Conservation (phyloP, 257 asterid species). For the Solanum corneliomulleri region DNA sequence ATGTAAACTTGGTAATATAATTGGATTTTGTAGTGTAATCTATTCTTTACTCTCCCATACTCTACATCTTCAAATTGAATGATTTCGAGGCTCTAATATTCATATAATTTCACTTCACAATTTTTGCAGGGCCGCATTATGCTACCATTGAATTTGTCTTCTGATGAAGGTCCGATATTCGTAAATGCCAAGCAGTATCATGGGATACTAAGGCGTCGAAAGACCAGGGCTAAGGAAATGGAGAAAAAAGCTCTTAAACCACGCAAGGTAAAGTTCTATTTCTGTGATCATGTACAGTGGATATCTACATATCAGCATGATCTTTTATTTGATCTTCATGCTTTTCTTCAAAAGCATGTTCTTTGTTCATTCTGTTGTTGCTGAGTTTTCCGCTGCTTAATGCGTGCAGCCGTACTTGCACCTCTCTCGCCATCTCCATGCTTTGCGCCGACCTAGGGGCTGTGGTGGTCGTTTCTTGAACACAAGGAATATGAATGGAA, state of each 20-base stretch:
- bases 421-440: constrained; percentile 89
- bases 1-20: background rate
- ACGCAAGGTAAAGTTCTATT: constrained; percentile 35
- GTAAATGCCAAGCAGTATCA: constrained; percentile 82
- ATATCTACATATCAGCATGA: background rate
- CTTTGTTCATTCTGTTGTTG: background rate
- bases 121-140: constrained; percentile 53
- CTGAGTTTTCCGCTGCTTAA: background rate
- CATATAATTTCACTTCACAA: background rate
- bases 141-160: constrained; percentile 50
- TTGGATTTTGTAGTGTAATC: background rate
- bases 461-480: constrained; percentile 84
- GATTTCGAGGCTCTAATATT: background rate
- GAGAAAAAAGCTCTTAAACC: constrained; percentile 26
- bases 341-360: background rate
- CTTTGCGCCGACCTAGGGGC: constrained; percentile 83
- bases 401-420: constrained; percentile 60
- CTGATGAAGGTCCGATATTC: constrained; percentile 48
- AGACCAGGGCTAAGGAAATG: constrained; percentile 58
- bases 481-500: constrained; percentile 18
- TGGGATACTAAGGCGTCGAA: constrained; percentile 67
- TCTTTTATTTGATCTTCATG: background rate
- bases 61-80: background rate
- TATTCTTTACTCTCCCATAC: background rate
- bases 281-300: background rate